Evolutionary conservation across 495 filamentous ascomycete genomes (phyloP).

Genomic region (Annulohypoxylon bovei): DNA sequence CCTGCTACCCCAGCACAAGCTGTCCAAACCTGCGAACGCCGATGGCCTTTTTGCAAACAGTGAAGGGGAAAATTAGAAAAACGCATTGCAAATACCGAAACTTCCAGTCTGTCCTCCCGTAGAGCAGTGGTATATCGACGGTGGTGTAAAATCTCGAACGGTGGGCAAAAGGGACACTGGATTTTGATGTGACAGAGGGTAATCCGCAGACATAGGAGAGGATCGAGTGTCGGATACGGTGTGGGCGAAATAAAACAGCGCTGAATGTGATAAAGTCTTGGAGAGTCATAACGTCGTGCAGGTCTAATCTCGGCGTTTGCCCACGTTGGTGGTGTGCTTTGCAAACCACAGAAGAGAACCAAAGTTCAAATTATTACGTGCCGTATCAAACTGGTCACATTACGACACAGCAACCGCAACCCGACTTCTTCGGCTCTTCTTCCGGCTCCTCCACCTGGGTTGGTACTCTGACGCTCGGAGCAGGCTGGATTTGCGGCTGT

Average conservation of each 20-base stretch:
- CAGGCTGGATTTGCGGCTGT: constrained; percentile 38
- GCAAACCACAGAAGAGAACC: constrained; percentile 20
- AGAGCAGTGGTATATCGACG: constrained; percentile 10
- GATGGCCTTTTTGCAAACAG: constrained; percentile 34
- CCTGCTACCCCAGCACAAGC: constrained; percentile 39
- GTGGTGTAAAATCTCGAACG: neutral
- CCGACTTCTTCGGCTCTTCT: constrained; percentile 50
- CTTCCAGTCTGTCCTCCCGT: constrained; percentile 1
- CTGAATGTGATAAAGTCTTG: constrained; percentile 24
- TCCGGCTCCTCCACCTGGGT: constrained; percentile 50
- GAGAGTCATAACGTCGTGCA: constrained; percentile 42
- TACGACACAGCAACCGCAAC: constrained; percentile 64
- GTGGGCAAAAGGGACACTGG: constrained; percentile 1
- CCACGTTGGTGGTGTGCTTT: constrained; percentile 17
- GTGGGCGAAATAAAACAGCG: constrained; percentile 35
- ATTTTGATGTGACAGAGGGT: constrained; percentile 12
- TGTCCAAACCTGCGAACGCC: constrained; percentile 47
- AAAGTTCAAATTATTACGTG: constrained; percentile 14
- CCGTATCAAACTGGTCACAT: constrained; percentile 54
- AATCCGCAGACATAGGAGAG: constrained; percentile 42
- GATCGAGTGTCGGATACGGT: constrained; percentile 29
- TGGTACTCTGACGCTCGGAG: constrained; percentile 45
- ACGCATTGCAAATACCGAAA: constrained; percentile 23
- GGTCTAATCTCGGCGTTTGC: constrained; percentile 39
- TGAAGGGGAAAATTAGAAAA: constrained; percentile 26